A percentile compares a stretch with the other conserved stretches of the same genome.
These are phyloP conservation scores for Fusarium oxysporum DNA, from an alignment of 2,329 filamentous ascomycete species.

Conservation along the genomic window DNA sequence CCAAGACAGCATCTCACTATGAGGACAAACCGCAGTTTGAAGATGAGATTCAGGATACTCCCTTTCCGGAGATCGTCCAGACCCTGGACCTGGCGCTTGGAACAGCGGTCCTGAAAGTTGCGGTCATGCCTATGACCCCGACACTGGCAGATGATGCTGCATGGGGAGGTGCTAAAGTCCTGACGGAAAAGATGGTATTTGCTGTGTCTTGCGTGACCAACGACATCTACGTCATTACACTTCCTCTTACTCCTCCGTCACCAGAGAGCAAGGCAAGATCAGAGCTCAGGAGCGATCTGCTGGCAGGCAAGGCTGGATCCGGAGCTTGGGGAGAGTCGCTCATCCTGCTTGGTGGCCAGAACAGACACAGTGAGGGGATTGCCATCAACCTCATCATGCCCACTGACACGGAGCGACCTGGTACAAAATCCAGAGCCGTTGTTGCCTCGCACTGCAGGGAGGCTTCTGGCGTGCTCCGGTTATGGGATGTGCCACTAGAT, in stretches of 20 bases:
- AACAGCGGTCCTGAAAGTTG: slow-evolving; percentile 66
- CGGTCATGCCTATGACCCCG: slow-evolving; percentile 64
- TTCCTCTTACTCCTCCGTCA: slow-evolving; percentile 72
- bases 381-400: slow-evolving; percentile 65
- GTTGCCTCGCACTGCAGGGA: slow-evolving; percentile 71
- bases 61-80: slow-evolving; percentile 68
- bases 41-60: slow-evolving; percentile 60
- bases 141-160: slow-evolving; percentile 61
- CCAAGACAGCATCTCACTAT: slow-evolving; percentile 49
- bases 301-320: slow-evolving; percentile 67
- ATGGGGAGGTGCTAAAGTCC: slow-evolving; percentile 58
- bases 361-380: slow-evolving; percentile 64
- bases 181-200: slow-evolving; percentile 71
- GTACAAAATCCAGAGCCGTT: slow-evolving; percentile 58
- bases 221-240: slow-evolving; percentile 67
- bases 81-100: slow-evolving; percentile 71
- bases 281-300: slow-evolving; percentile 63
- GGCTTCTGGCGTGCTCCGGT: slow-evolving; percentile 66
- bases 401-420: slow-evolving; percentile 54
- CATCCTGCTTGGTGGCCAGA: slow-evolving; percentile 64
- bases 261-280: slow-evolving; percentile 67
- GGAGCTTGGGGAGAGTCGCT: slow-evolving; percentile 74
- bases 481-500: slow-evolving; percentile 69
- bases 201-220: slow-evolving; percentile 69
- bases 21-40: slow-evolving; percentile 71